Conservation (phyloP, 208 protist species). For the Plasmodiophora brassicae region DNA sequence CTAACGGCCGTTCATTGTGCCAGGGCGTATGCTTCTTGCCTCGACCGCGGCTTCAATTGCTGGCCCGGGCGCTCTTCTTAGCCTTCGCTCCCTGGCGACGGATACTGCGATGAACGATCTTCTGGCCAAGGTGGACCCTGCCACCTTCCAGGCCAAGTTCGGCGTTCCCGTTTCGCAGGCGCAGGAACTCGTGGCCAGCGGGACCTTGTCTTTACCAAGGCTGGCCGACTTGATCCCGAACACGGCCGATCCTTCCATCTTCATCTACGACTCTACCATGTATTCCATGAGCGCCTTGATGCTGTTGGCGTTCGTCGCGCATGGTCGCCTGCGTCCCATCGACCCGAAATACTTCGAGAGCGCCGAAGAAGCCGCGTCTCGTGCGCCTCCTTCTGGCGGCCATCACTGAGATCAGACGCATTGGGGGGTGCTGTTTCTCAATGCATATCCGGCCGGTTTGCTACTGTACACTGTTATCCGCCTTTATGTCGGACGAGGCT, state of each 20-base stretch:
- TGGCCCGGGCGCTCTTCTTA: slow-evolving; percentile 5
- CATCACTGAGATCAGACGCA: not conserved
- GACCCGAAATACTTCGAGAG: slow-evolving; percentile 28
- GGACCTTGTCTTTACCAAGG: not conserved
- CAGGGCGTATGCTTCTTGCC: not conserved
- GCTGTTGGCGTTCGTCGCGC: not conserved
- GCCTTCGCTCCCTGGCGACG: not conserved
- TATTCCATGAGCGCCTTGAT: slow-evolving; percentile 21
- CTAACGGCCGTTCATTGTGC: not conserved
- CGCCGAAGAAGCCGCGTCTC: not conserved
- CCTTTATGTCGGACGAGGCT: too few species aligned
- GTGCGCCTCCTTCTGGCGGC: not conserved
- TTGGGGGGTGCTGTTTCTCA: not conserved
- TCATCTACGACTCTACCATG: slow-evolving; percentile 13
- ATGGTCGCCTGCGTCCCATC: not conserved
- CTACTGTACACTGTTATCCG: too few species aligned
- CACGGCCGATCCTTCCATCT: not conserved
- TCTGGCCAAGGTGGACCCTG: not conserved
- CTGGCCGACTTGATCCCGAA: not conserved
- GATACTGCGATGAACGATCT: slow-evolving; percentile 18
- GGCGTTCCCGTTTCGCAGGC: not conserved
- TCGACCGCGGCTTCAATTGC: slow-evolving; percentile 2
- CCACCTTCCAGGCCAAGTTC: not conserved
- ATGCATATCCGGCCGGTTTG: too few species aligned
- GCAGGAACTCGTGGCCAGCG: not conserved